Conservation (phyloP, 2,329 filamentous ascomycete genomes). For the Neonectria sp. region DNA sequence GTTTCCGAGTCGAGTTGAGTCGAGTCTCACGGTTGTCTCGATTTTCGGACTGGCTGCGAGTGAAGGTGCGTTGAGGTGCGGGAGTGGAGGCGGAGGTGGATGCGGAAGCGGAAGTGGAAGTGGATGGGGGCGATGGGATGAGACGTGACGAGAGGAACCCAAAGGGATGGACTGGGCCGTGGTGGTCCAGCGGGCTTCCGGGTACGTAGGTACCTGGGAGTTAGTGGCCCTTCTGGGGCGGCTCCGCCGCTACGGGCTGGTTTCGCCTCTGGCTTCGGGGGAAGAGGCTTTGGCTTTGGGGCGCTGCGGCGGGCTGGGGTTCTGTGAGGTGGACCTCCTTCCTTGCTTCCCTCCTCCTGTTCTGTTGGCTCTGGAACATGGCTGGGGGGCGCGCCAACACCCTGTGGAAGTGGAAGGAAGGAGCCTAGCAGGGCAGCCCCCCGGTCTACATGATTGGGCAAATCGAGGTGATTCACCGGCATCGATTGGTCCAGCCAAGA, state of each 20-base stretch:
- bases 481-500: slow-evolving; percentile 2
- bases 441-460: not conserved
- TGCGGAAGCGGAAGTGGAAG: slow-evolving; percentile 24
- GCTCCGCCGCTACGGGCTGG: slow-evolving; percentile 2
- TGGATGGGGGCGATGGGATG: slow-evolving; percentile 20
- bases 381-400: not conserved
- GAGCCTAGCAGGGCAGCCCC: not conserved
- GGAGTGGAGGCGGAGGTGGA: slow-evolving; percentile 32
- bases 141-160: slow-evolving; percentile 14
- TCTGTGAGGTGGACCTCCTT: not conserved
- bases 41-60: slow-evolving; percentile 20
- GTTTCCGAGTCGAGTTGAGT: slow-evolving; percentile 12
- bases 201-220: slow-evolving; percentile 5
- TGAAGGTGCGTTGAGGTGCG: slow-evolving; percentile 9
- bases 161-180: not conserved
- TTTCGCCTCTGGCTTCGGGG: not conserved
- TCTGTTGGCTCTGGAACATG: slow-evolving; percentile 10
- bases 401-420: not conserved
- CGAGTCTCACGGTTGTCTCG: slow-evolving; percentile 14
- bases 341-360: not conserved
- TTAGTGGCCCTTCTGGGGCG: slow-evolving; percentile 15
- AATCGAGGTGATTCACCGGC: not conserved
- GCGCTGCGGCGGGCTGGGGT: not conserved
- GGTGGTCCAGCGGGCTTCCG: not conserved
- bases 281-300: not conserved